Evolutionary conservation across 1,284 basidiomycete species (phyloP).

Genomic region (Cerioporus squamosus): DNA sequence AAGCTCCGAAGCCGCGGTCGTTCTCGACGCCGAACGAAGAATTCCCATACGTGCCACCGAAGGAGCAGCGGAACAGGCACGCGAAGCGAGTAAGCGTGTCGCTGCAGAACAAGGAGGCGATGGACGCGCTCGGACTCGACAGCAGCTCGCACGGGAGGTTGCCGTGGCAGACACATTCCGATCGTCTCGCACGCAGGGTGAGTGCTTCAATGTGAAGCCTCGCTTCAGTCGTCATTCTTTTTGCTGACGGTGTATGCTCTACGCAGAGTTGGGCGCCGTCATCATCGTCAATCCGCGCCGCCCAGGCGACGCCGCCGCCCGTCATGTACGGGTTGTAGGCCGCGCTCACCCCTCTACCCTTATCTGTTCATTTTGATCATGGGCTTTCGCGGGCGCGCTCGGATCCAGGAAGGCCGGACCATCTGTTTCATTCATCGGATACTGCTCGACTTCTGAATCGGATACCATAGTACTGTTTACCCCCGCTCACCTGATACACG

Average conservation of each 20-base stretch:
- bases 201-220: background rate
- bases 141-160: constrained; percentile 11
- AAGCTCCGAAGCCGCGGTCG: constrained; percentile 7
- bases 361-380: background rate
- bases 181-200: constrained; percentile 23
- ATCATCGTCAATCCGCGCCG: constrained; percentile 18
- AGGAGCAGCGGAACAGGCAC: constrained; percentile 30
- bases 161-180: constrained; percentile 29
- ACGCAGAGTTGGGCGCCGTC: constrained; percentile 30
- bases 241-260: background rate
- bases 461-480: background rate
- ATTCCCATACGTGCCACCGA: constrained; percentile 32
- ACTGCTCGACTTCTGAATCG: background rate
- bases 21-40: constrained; percentile 21
- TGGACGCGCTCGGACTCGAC: constrained; percentile 30
- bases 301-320: constrained; percentile 10
- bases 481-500: constrained; percentile 3
- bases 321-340: constrained; percentile 12
- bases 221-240: too few species aligned
- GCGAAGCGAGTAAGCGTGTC: constrained; percentile 34
- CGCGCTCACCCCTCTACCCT: background rate
- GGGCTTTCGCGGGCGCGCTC: background rate
- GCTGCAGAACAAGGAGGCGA: constrained; percentile 33
- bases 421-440: background rate
- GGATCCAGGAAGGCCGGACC: too few species aligned